A percentile compares a stretch with the other conserved stretches of the same genome.
phyloP scores from a whole-genome alignment of 2,329 filamentous ascomycete species.

The Aspergillus sp. region DNA sequence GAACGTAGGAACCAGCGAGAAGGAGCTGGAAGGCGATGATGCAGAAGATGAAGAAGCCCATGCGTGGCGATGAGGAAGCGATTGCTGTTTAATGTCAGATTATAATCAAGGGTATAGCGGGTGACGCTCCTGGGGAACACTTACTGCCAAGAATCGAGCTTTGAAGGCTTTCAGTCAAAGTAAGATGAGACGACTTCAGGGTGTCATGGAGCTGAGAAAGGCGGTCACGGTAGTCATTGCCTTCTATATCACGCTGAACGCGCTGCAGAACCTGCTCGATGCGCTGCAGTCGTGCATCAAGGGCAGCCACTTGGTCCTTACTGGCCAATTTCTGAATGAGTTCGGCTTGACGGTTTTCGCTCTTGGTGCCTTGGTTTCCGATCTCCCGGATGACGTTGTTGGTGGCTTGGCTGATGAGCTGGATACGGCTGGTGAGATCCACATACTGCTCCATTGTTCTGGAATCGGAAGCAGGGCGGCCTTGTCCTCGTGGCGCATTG shows the following conservation, averaged over 20 bases:
- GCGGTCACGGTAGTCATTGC: slow-evolving; percentile 53
- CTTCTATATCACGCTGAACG: slow-evolving; percentile 51
- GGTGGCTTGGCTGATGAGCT: slow-evolving; percentile 56
- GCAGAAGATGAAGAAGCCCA: slow-evolving; percentile 62
- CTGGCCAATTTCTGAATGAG: slow-evolving; percentile 34
- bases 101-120: slow-evolving; percentile 12
- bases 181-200: slow-evolving; percentile 50
- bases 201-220: slow-evolving; percentile 51
- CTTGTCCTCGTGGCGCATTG: slow-evolving; percentile 36
- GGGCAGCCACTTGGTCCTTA: slow-evolving; percentile 31
- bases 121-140: slow-evolving; percentile 15
- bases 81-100: slow-evolving; percentile 38
- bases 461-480: slow-evolving; percentile 35
- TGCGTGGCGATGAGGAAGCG: slow-evolving; percentile 49
- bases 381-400: slow-evolving; percentile 49
- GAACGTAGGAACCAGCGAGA: slow-evolving; percentile 63
- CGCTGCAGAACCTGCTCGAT: slow-evolving; percentile 49
- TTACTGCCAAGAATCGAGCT: slow-evolving; percentile 46
- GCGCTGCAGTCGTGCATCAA: slow-evolving; percentile 47
- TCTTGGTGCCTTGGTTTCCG: slow-evolving; percentile 49
- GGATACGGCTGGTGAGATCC: slow-evolving; percentile 80
- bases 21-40: slow-evolving; percentile 71
- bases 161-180: slow-evolving; percentile 49
- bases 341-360: slow-evolving; percentile 52
- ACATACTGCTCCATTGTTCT: slow-evolving; percentile 57